phyloP scores from a whole-genome alignment of 2,329 filamentous ascomycete species.

The Arthrinium phaeospermum region DNA sequence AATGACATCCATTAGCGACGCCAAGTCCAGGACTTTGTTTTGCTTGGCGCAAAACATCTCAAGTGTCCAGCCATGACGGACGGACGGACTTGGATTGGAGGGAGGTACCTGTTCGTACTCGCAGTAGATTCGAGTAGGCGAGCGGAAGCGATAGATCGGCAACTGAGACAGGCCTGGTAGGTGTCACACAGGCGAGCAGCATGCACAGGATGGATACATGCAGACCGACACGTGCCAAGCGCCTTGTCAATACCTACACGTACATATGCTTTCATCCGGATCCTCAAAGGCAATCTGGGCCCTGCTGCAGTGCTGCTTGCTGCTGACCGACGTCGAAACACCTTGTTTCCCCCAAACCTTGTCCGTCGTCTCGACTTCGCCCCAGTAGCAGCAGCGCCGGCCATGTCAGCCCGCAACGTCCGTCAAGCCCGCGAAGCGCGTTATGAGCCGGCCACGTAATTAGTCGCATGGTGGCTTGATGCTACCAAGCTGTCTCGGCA shows the following conservation, averaged over 20 bases:
- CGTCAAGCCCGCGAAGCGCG: conserved; percentile 9
- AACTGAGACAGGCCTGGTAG: neutral
- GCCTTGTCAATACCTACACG: neutral
- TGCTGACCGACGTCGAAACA: neutral
- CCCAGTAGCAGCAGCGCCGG: neutral
- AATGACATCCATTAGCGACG: conserved; percentile 1
- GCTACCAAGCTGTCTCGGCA: neutral
- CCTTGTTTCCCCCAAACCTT: conserved; percentile 10
- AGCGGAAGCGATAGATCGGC: conserved; percentile 1
- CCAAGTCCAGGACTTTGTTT: neutral
- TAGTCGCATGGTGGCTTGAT: neutral
- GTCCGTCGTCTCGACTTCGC: neutral
- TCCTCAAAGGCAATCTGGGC: neutral
- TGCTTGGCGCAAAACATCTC: neutral
- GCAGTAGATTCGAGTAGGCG: neutral
- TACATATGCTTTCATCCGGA: neutral
- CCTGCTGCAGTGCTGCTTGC: neutral
- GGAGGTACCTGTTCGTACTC: conserved; percentile 2
- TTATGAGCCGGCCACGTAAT: conserved; percentile 7
- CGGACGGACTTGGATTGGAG: neutral
- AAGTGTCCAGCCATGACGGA: neutral
- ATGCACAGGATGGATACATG: too few relatives aligned
- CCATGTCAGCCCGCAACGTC: neutral
- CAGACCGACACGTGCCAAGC: conserved; percentile 10
- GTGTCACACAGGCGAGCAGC: neutral